Base-by-base conservation (phyloP, 345 rosid genomes). In the Noccaea caerulescens region DNA sequence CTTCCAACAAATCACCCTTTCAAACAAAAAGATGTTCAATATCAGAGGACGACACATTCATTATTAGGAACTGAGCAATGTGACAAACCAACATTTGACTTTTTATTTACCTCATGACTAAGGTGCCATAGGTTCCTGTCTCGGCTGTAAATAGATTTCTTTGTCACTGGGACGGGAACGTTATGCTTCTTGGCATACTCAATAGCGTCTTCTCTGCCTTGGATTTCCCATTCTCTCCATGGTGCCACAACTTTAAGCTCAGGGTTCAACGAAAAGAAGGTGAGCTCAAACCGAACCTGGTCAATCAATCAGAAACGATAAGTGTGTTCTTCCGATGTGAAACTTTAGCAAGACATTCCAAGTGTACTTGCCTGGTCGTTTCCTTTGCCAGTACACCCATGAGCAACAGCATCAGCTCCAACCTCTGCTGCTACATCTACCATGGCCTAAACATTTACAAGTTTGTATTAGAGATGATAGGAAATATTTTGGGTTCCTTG, bases 321-420 rank as follows among this genome's bases (percentile, higher is more conserved):
- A 9, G n/a, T 27, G 56, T 64, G 32, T 58, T 4, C 3, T 58
- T 67, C 7, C 3, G 3, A 61, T 53, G 44, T 9, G 3, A 68
- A 1, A 4, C 12, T 36, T 30, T 8, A 58, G 63, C 38, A 75
- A 13, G 36, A 54, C 52, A 53, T 27, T 52, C 7, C 13, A 53
- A 72, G 8, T 60, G 2, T 3, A 58, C 76, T 71, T 84, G 81
- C 98, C 94, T 91, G 97, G 81, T 93, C 98, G 82, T 93, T 93
- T 82, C 99, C 97, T 85, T 94, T 94, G 46, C 99, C 97, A 3
- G 97, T 93, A 81, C 99, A 93, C 55, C 99, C 99, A 76, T 93
- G 99, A 13, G 99, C 77, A 58, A 91, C 96, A 18, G 97, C 95
- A 78, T 94, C 99, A 8, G 97, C 97, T 80, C 97, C 99, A 80